Evolutionary conservation across 163 green algal genomes (phyloP).

Genomic region (Scenedesmus sp.): DNA sequence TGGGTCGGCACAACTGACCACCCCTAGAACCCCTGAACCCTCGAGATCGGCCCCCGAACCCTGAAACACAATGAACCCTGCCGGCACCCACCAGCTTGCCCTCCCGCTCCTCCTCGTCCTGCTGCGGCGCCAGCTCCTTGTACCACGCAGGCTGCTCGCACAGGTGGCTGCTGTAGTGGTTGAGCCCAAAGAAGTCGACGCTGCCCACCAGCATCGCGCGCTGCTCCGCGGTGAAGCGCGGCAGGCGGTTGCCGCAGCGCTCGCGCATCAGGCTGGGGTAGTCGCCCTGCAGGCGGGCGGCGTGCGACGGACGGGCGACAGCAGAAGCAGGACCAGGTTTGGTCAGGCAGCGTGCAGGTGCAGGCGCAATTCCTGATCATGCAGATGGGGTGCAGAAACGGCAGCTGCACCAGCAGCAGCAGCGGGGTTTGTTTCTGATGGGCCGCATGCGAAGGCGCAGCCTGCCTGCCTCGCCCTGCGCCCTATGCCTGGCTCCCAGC

Average conservation of each 20-base stretch:
- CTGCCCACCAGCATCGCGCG: conserved; percentile 58
- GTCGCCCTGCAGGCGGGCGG: conserved; percentile 55
- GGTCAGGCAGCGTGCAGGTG: no score
- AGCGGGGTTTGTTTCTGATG: no score
- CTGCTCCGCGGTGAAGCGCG: conserved; percentile 71
- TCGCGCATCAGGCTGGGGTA: conserved; percentile 69
- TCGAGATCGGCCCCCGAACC: neutral
- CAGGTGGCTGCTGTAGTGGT: conserved; percentile 69
- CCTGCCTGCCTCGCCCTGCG: no score
- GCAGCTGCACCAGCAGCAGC: neutral
- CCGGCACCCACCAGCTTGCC: conserved; percentile 39
- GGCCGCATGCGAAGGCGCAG: no score
- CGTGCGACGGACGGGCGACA: neutral
- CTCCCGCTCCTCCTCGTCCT: conserved; percentile 50
- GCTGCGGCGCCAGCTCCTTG: conserved; percentile 41
- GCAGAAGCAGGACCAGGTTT: no score
- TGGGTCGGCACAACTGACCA: neutral
- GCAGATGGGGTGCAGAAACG: neutral
- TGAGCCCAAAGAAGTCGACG: conserved; percentile 76
- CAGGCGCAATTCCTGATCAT: no score
- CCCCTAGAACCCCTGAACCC: no score
- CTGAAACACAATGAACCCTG: neutral
- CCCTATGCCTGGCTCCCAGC: no score
- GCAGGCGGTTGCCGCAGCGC: conserved; percentile 62
- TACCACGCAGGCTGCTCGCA: conserved; percentile 56